Evolutionary conservation across 2,329 filamentous ascomycete genomes (phyloP), one percentile per base, ranked within the genome.

Genomic region (Plenodomus lindquistii): DNA sequence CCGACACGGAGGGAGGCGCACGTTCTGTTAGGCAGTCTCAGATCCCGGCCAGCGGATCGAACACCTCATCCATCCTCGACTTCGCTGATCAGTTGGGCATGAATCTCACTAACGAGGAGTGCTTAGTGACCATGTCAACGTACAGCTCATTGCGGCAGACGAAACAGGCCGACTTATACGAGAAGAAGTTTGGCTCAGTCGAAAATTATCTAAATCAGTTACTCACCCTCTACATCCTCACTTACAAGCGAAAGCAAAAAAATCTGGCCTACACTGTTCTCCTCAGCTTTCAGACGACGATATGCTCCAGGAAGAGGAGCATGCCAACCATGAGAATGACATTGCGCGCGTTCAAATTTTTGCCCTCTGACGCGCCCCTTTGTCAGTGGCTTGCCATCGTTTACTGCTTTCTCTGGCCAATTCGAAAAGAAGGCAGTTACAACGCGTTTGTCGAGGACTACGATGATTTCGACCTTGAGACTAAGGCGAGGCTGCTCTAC

Each of bases 311-410:
- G 11, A 15, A 7, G 6, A 7, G 27, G 6, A 15, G 4, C 6
- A 7, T 31, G 11, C 27, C 27, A 4, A 4, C 27, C 11, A 7
- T 31, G 4, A 15, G 9, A 15, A 7, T 31, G 6, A 13, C 27
- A 4, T 15, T 31, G 11, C 29, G 21, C 18, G 40, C 40, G n/a
- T 61, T 59, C 29, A 20, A 55, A 21, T 39, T 55, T 34, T 41
- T 63, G 2, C 50, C 49, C 4, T 16, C 35, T 1, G 10, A 50
- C 2, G 38, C 48, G 10, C 42, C 43, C 3, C 48, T 63, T 7
- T 63, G 60, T 27, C 34, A 42, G 8, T 63, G 60, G 60, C 37
- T 61, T 10, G 42, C 44, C n/a, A 50, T 53, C 9, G 16, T 59
- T 1, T 57, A 44, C 20, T 42, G 46, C 16, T 57, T 54, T 16